phyloP scores from a whole-genome alignment of 371 early-diverging fungal genomes.

The Mucor velutinosus region DNA sequence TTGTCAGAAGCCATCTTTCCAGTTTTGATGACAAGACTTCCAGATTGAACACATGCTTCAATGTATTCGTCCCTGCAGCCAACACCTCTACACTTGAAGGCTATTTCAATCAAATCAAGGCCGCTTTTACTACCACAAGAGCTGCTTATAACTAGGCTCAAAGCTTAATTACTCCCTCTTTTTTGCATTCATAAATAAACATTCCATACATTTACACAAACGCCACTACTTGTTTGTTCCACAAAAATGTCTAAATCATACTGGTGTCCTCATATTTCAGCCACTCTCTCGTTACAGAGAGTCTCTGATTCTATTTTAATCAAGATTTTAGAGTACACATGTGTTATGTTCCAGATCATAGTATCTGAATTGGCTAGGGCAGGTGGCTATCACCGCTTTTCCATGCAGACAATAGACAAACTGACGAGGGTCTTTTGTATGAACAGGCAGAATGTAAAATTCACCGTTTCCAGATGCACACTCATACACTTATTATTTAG shows the following conservation, averaged over 20 bases:
- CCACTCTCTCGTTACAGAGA: no score
- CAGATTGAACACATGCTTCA: slow-evolving; percentile 4
- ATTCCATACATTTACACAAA: background rate
- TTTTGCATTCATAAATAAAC: background rate
- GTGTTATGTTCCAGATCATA: background rate
- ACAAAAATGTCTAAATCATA: no score
- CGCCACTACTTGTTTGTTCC: background rate
- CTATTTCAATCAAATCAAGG: background rate
- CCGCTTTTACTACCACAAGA: background rate
- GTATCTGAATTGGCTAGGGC: background rate
- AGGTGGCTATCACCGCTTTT: background rate
- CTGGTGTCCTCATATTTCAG: no score
- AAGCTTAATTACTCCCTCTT: background rate
- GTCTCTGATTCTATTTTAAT: no score
- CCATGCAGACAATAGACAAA: background rate
- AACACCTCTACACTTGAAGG: background rate
- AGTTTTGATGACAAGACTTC: background rate
- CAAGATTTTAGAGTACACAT: background rate
- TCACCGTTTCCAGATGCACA: background rate
- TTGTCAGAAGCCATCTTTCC: background rate
- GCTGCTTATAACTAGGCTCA: background rate
- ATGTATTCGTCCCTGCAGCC: background rate
- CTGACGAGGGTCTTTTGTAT: background rate
- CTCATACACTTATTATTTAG: background rate
- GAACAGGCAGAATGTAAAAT: background rate